phyloP scores from a whole-genome alignment of 345 rosid genomes.

The Dipteronia sinensis region DNA sequence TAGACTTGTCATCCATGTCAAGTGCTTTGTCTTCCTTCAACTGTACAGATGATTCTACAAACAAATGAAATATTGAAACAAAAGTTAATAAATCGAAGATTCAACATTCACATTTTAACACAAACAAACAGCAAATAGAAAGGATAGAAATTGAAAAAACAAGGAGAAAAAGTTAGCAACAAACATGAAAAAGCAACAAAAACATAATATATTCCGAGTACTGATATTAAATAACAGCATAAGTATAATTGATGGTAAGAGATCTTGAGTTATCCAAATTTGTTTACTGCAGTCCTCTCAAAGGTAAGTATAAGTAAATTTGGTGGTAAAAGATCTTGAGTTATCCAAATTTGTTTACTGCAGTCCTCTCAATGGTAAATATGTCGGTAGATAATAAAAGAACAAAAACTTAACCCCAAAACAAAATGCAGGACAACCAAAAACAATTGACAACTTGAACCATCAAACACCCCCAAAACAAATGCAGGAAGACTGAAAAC shows the following conservation, averaged over 20 bases:
- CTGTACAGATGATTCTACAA: slow-evolving; percentile 66
- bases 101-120: not conserved
- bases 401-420: not conserved
- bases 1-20: slow-evolving; percentile 54
- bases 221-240: not conserved
- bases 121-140: not conserved
- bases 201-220: not conserved
- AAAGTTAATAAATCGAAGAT: not conserved
- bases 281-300: not conserved
- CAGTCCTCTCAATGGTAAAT: not conserved
- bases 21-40: slow-evolving; percentile 62
- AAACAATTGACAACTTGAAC: not conserved
- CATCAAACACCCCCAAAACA: slow-evolving; percentile 1
- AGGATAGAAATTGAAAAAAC: not conserved
- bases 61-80: slow-evolving; percentile 19
- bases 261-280: not conserved
- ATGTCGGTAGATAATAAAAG: not conserved
- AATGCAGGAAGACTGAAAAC: not conserved
- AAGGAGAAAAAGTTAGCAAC: not conserved
- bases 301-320: not conserved
- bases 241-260: not conserved
- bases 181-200: not conserved
- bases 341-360: not conserved
- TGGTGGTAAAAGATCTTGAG: not conserved
- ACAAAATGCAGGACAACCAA: not conserved